These are phyloP conservation scores for Calonectria multiphialidica DNA, from an alignment of 2,329 filamentous ascomycete genomes.

Conservation along the genomic window DNA sequence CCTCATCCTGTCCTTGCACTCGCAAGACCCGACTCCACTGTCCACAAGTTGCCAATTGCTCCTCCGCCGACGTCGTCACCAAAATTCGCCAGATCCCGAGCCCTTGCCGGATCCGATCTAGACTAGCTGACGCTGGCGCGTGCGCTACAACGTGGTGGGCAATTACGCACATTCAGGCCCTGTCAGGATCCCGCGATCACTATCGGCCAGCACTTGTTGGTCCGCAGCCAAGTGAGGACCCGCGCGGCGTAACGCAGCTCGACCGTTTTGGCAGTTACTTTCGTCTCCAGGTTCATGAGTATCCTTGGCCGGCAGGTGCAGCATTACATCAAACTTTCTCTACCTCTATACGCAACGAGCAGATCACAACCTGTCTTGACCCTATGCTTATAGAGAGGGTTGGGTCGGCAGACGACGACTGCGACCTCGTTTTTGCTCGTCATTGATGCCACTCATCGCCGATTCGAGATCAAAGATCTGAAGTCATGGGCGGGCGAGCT, in stretches of 20 bases:
- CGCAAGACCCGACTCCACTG: conserved; percentile 36
- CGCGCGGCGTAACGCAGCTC: conserved; percentile 46
- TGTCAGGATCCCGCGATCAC: conserved; percentile 43
- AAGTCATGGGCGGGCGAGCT: conserved; percentile 18
- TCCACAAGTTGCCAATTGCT: conserved; percentile 38
- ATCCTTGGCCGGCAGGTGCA: conserved; percentile 33
- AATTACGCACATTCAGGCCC: conserved; percentile 38
- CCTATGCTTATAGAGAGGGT: neutral
- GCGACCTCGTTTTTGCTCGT: neutral
- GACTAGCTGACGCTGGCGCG: conserved; percentile 38
- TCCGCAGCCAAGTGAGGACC: conserved; percentile 38
- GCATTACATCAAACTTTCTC: conserved; percentile 30
- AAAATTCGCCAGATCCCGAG: conserved; percentile 43
- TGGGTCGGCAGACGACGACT: neutral
- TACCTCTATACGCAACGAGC: conserved; percentile 18
- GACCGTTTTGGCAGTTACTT: conserved; percentile 44
- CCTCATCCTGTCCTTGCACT: conserved; percentile 33
- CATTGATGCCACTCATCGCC: neutral
- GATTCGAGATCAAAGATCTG: conserved; percentile 8
- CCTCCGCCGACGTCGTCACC: conserved; percentile 42
- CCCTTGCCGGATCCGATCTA: conserved; percentile 42
- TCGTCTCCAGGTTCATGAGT: conserved; percentile 38
- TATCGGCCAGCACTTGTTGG: conserved; percentile 44
- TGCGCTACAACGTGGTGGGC: conserved; percentile 41
- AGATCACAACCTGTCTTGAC: conserved; percentile 19